Base-by-base conservation (phyloP, 108 stramenopile species). In the Skeletonema potamos region DNA sequence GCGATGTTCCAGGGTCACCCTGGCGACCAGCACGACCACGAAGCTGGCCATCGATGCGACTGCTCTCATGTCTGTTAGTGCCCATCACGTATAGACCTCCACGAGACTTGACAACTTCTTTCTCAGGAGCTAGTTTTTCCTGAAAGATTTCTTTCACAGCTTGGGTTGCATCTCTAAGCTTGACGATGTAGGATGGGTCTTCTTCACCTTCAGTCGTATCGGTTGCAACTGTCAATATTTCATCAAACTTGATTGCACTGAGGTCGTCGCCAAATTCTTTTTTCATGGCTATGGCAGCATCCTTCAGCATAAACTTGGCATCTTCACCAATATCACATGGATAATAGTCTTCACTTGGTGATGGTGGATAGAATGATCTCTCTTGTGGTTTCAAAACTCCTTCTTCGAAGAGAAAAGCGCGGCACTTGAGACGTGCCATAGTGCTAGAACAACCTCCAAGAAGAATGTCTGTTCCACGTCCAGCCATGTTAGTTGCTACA, bases 401-500 rank as follows among this genome's bases (percentile, higher is more conserved):
- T 73, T 88, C 70, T 13, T 92, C 85, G 46, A 88, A 74, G 11
- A 96, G 78, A 64, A 82, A 54, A 0, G 86, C 83, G 26, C 93
- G 69, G 12, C 89, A 80, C 62, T 87, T 85, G 33, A 96, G 86
- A 15, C 92, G 76, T 13, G 95, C 86, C 94, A 97, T 96, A 17
- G 92, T 93, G 15, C 80, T 89, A 20, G 96, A 82, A 62, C 93
- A 96, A 15, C 98, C 98, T 36, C 98, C 98, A 18, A 98, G 74
- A 24, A 97, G 66, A 77, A 98, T 98, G 68, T 98, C 98, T 4
- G 98, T 98, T 56, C 97, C 97, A 43, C 95, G 89, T 32, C 98
- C 96, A 9, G 96, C 96, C 96, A 98, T 89, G 81, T 98, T 98
- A n/a, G 97, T 98, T 10, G 96, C 95, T 9, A 98, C 96, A 7